Base-by-base conservation (phyloP, 176 grass and related monocot genomes). In the Elymus sibiricus region DNA sequence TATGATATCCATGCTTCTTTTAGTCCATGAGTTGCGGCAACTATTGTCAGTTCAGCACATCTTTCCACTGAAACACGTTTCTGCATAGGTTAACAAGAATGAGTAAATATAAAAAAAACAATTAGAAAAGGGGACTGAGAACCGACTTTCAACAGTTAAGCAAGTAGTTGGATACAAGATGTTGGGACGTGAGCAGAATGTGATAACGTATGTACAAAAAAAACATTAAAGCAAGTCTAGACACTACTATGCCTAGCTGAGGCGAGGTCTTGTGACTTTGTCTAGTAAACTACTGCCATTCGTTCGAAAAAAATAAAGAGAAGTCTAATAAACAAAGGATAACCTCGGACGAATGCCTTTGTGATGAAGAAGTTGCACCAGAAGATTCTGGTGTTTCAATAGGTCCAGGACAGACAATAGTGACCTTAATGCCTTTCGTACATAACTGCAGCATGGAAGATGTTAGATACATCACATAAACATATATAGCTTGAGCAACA, bases 1-100 rank as follows among this genome's bases (percentile, higher is more conserved):
- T 94, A 92, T 12, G 97, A 95, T 91, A 95, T 95, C 97, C 97
- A 98, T 78, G 94, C 94, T 84, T 98, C 97, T 85, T 94, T 98
- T 64, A 98, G 86, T 77, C 92, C 97, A 90, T 98, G 97, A 26
- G 97, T 98, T 56, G 94, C 92, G 1, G 97, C 97, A 87, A 98
- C 34, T 83, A 98, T 92, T 62, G 86, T 95, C 78, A 98, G 82
- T 87, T 98, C 92, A 90, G 82, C 94, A 76, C 97, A 98, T 90
- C 97, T 86, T 93, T 98, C 90, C 27, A 91, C 85, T 8, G 96
- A 72, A 68, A 98, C 92, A 72, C 82, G 96, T 73, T 89, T 98
- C 95, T 98, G 81, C 79, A 31, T 38, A 66, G 49, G 38, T 46
- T 42, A 44, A 72, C 77, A 61, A 60, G 13, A 12, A 87, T 65